A percentile compares a stretch with the other conserved stretches of the same genome.
Evolutionary conservation across 805 yeast genomes (phyloP).

Genomic region (Clavispora santaluciae): DNA sequence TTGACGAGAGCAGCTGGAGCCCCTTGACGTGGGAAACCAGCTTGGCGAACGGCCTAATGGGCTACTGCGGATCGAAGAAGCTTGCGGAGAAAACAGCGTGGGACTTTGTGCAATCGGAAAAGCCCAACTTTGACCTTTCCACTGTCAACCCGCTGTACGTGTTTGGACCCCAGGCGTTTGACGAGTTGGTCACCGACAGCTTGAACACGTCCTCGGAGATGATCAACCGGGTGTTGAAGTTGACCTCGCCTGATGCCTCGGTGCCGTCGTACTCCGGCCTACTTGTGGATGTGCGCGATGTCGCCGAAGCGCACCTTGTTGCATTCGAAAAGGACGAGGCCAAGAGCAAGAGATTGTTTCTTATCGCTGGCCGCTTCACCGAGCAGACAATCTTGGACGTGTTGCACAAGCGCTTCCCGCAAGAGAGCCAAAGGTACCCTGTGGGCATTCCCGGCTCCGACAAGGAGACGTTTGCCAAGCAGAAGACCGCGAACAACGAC

Average conservation of each 20-base stretch:
- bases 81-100: constrained; percentile 33
- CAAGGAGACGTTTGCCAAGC: not conserved
- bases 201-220: constrained; percentile 22
- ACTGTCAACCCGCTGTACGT: constrained; percentile 42
- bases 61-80: constrained; percentile 5
- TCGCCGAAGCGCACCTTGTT: constrained; percentile 13
- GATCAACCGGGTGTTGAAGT: constrained; percentile 2
- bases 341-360: constrained; percentile 14
- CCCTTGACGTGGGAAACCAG: constrained; percentile 47
- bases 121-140: constrained; percentile 35
- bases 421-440: constrained; percentile 12
- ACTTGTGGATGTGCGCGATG: constrained; percentile 21
- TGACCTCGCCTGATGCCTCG: not conserved
- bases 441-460: constrained; percentile 27
- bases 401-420: constrained; percentile 29
- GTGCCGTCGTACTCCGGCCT: not conserved
- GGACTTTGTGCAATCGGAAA: constrained; percentile 40
- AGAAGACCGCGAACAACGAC: not conserved
- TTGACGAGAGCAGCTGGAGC: constrained; percentile 39
- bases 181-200: constrained; percentile 10
- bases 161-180: constrained; percentile 50
- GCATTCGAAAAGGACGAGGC: constrained; percentile 19
- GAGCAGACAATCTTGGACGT: constrained; percentile 32
- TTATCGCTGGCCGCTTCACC: constrained; percentile 30
- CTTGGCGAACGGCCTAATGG: constrained; percentile 1